Evolutionary conservation across 192 early-diverging fungal genomes (phyloP).

Genomic region (Umbelopsis vinacea): DNA sequence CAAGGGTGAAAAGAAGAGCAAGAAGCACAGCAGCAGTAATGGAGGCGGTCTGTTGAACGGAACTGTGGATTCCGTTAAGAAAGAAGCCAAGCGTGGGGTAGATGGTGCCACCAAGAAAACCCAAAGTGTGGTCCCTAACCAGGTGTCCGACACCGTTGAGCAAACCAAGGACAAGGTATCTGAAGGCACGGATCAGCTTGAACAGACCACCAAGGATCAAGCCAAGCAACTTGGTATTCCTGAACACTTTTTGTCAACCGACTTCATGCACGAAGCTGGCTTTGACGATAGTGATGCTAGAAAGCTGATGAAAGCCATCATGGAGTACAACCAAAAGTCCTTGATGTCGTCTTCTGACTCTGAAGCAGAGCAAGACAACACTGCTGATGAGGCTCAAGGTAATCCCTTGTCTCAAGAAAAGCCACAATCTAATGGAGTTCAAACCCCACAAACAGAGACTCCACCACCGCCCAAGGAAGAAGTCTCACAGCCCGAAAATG

Average conservation of each 20-base stretch:
- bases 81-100: not conserved
- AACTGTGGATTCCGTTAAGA: not conserved
- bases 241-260: conserved; percentile 2
- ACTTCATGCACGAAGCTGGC: not conserved
- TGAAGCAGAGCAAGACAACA: not conserved
- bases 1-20: not conserved
- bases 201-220: not conserved
- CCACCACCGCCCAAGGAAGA: no score
- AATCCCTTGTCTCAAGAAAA: no score
- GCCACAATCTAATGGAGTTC: not conserved
- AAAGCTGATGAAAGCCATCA: conserved; percentile 19
- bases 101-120: not conserved
- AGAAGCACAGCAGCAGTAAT: not conserved
- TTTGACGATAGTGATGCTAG: conserved; percentile 7
- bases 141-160: not conserved
- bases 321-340: conserved; percentile 3
- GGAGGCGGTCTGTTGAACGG: not conserved
- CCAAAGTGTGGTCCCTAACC: not conserved
- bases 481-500: not conserved
- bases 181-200: not conserved
- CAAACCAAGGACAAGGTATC: not conserved
- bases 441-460: not conserved
- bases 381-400: not conserved
- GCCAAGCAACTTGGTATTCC: not conserved
- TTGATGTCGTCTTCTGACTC: not conserved